Conservation (phyloP, 1,284 basidiomycete genomes). For the Anthracocystis setariae region DNA sequence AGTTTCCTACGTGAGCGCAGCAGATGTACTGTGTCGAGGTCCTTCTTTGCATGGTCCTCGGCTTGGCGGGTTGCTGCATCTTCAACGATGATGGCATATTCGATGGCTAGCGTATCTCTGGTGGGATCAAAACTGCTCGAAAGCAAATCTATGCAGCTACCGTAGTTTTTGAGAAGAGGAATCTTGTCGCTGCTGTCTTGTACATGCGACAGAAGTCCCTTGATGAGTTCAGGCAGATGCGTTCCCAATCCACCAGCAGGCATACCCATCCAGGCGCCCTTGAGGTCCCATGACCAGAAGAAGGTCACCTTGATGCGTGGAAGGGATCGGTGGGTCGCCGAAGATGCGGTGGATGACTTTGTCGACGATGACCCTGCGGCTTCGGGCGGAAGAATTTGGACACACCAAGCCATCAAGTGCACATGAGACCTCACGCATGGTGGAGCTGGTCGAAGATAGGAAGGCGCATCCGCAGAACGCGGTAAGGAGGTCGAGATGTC, state of each 20-base stretch:
- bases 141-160: conserved; percentile 82
- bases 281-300: conserved; percentile 96
- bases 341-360: conserved; percentile 4
- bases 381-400: conserved; percentile 74
- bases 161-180: conserved; percentile 81
- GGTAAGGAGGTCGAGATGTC: conserved; percentile 96
- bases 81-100: conserved; percentile 82
- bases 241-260: conserved; percentile 57
- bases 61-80: conserved; percentile 71
- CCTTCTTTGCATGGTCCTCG: conserved; percentile 44
- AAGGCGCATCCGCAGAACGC: conserved; percentile 87
- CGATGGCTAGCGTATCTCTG: conserved; percentile 82
- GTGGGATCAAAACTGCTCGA: conserved; percentile 80
- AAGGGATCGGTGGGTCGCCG: conserved; percentile 17
- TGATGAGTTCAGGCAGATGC: conserved; percentile 82
- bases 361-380: conserved; percentile 63
- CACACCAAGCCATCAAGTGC: conserved; percentile 88
- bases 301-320: conserved; percentile 74
- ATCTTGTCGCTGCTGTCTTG: conserved; percentile 78
- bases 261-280: conserved; percentile 76
- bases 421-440: conserved; percentile 93
- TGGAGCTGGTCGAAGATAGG: conserved; percentile 90
- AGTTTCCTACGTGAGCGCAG: conserved; percentile 74
- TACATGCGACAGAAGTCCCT: conserved; percentile 81
- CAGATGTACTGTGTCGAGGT: conserved; percentile 37